Percentiles rank a stretch among this genome's conserved stretches.
phyloP scores from a whole-genome alignment of 2,329 filamentous ascomycete species.

The Trichoderma atrobrunneum region DNA sequence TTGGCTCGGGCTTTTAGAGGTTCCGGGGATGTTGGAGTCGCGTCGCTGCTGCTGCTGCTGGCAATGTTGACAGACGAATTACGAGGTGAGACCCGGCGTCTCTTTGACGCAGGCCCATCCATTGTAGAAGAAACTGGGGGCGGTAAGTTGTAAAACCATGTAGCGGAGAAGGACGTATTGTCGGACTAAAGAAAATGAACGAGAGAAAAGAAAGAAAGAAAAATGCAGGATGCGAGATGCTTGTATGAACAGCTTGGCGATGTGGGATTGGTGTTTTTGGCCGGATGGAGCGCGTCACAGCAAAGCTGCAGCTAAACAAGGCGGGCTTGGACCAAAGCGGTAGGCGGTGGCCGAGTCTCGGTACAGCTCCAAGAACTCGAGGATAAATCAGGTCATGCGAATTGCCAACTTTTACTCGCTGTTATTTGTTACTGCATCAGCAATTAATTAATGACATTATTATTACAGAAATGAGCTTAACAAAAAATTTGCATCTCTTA shows the following conservation, averaged over 20 bases:
- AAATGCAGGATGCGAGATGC: neutral
- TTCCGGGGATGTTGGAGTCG: constrained; percentile 22
- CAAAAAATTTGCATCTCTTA: no score
- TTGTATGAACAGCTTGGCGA: constrained; percentile 2
- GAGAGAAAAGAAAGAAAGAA: neutral
- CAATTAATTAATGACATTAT: neutral
- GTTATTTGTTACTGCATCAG: neutral
- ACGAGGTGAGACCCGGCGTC: constrained; percentile 60
- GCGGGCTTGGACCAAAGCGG: constrained; percentile 7
- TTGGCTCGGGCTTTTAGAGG: constrained; percentile 27
- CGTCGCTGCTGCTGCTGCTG: constrained; percentile 29
- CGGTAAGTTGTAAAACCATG: neutral
- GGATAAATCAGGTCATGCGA: neutral
- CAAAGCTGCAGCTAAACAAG: constrained; percentile 8
- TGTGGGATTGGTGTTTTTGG: constrained; percentile 17
- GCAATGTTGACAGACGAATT: constrained; percentile 36
- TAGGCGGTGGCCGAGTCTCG: neutral
- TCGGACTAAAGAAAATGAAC: neutral
- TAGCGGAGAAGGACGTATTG: neutral
- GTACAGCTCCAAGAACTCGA: neutral
- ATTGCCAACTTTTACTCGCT: neutral
- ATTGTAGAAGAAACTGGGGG: constrained; percentile 26
- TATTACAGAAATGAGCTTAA: neutral
- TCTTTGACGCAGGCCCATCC: constrained; percentile 60
- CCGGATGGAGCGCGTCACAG: constrained; percentile 17